Evolutionary conservation across 164 flowering plant genomes (phyloP).

Genomic region (Vitis rupestris): DNA sequence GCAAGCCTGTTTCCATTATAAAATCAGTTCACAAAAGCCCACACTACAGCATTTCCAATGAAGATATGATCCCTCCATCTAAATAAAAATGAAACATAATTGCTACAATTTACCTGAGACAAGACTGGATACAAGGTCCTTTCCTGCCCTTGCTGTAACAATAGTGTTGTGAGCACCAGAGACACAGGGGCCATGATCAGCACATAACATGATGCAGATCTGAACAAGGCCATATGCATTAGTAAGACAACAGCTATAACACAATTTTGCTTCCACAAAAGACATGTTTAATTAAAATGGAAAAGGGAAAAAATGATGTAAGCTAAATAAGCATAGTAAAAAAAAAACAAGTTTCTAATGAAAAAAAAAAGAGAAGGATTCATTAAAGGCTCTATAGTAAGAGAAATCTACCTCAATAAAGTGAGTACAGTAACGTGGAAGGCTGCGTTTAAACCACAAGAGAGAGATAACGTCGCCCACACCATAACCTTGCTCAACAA

Average conservation of each 20-base stretch:
- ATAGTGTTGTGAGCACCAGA: conserved; percentile 99
- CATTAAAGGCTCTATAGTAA: background rate
- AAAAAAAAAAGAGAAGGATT: background rate
- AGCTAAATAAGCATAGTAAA: background rate
- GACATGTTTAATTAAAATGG: background rate
- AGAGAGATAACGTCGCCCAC: conserved; percentile 96
- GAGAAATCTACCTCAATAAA: conserved; percentile 66
- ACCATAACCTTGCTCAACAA: conserved; percentile 83
- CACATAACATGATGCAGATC: conserved; percentile 98
- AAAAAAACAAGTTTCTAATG: background rate
- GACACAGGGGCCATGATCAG: conserved; percentile 99
- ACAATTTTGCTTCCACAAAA: background rate
- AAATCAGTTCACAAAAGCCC: background rate
- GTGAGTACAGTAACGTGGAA: conserved; percentile 87
- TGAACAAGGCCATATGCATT: conserved; percentile 27
- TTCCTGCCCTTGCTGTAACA: conserved; percentile 98
- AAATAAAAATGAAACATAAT: background rate
- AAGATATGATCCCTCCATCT: background rate
- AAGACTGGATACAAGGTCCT: conserved; percentile 94
- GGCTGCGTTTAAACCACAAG: conserved; percentile 96
- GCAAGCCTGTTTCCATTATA: conserved; percentile 57
- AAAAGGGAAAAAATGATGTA: background rate
- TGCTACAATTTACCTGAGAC: conserved; percentile 66
- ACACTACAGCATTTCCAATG: background rate
- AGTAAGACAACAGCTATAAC: background rate